Evolutionary conservation across 106 monocot species (phyloP).

Genomic region (Platanthera zijinensis): DNA sequence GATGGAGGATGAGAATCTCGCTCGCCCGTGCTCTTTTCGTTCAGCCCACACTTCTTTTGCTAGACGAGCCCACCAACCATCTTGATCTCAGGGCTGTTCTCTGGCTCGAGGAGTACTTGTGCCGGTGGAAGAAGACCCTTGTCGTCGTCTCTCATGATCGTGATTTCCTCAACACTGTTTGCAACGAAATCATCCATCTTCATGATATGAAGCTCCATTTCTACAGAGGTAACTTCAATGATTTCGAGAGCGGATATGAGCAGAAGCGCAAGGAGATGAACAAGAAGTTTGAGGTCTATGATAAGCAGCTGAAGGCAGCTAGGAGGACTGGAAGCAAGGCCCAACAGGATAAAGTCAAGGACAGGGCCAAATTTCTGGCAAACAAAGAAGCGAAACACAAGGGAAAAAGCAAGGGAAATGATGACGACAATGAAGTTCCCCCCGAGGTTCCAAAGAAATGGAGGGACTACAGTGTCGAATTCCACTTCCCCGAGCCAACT

Average conservation of each 20-base stretch:
- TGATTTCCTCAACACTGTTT: conserved; percentile 84
- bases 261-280: conserved; percentile 89
- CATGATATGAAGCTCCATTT: conserved; percentile 75
- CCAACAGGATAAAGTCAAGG: conserved; percentile 89
- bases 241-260: conserved; percentile 87
- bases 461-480: conserved; percentile 90
- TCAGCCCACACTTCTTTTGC: conserved; percentile 80
- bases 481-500: conserved; percentile 96
- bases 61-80: conserved; percentile 95
- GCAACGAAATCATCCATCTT: conserved; percentile 80
- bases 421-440: conserved; percentile 44
- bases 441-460: conserved; percentile 73
- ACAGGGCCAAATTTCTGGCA: conserved; percentile 52
- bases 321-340: conserved; percentile 72
- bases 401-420: conserved; percentile 49
- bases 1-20: conserved; percentile 98
- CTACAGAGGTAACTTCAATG: conserved; percentile 86
- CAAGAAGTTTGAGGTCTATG: conserved; percentile 84
- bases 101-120: conserved; percentile 92
- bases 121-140: conserved; percentile 95
- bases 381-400: conserved; percentile 65
- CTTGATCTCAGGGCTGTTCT: conserved; percentile 93
- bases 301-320: conserved; percentile 83
- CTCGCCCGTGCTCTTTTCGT: conserved; percentile 79
- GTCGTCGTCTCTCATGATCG: conserved; percentile 93